Base-by-base conservation (phyloP, 2,329 filamentous ascomycete genomes). In the Elsinoe australis region DNA sequence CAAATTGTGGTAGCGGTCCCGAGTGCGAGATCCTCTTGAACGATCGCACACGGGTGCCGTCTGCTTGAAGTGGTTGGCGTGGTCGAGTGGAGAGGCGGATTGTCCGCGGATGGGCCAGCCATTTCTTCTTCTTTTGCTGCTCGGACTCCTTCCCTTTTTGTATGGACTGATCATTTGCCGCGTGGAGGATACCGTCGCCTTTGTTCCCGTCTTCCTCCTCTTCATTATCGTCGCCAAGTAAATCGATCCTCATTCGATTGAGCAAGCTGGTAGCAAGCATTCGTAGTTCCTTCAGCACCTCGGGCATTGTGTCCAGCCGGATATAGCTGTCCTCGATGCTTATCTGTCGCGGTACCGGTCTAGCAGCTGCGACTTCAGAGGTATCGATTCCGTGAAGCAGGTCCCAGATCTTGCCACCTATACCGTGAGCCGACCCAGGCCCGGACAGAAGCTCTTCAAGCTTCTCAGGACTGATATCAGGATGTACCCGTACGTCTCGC, bases 301-400 rank as follows among this genome's bases (percentile, higher is more conserved):
- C 74, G 1, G 77, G 64, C 45, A 83, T 61, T 0, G 73, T 80
- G 55, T 83, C 77, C 1, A 95, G 70, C 0, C 80, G 79, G 18
- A 78, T 75, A 62, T 94, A 96, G 12, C 87, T 92, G 65, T 96
- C 89, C 61, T 96, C 90, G 54, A 96, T 92, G 63, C 87, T 92
- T 61, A 96, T 94, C 64, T 95, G 89, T 1, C 79, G 80, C 0
- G 90, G 90, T 1, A 94, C 66, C 35, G 80, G 76, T 55, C 78
- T 78, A 1, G 80, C 83, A 53, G 80, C 73, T 42, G 80, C 79
- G 14, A 96, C 87, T 51, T 86, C 80, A 0, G 76, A 73, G 46
- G 80, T 68, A 62, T 96, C 90, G 21, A 87, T 72, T 4, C 89
- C 90, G 61, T 95, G 83, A 2, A 96, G 68, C 5, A 95, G 70